Percentiles rank a stretch among this genome's conserved stretches.
Conservation (phyloP, 331 rosid species). For the Rosa hybrid region DNA sequence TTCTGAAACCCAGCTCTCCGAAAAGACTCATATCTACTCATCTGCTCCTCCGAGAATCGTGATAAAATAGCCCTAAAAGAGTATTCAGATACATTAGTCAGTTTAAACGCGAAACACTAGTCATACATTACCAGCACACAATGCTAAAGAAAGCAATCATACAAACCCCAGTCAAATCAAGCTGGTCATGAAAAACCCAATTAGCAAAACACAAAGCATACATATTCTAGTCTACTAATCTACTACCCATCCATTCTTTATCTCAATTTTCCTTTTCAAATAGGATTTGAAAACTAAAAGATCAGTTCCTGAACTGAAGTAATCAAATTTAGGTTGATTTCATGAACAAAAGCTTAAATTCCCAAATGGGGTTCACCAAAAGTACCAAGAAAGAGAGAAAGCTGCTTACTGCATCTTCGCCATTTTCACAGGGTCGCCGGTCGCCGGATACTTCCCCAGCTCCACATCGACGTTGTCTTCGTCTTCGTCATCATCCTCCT, state of each 20-base stretch:
- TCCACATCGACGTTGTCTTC: conserved; percentile 53
- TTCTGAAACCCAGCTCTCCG: conserved; percentile 95
- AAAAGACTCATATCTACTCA: conserved; percentile 93
- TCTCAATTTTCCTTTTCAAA: not conserved
- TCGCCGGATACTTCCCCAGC: conserved; percentile 41
- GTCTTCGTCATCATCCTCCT: conserved; percentile 51
- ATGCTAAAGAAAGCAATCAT: not conserved
- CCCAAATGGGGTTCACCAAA: not conserved
- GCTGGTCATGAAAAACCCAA: not conserved
- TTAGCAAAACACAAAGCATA: not conserved
- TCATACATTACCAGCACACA: not conserved
- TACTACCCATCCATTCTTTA: not conserved
- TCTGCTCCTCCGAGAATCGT: conserved; percentile 84
- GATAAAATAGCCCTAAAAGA: conserved; percentile 70
- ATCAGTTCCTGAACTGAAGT: not conserved
- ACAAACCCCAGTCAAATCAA: not conserved
- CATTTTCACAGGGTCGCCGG: conserved; percentile 48
- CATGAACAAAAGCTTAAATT: not conserved
- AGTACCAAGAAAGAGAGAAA: not conserved
- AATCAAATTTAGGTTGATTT: not conserved
- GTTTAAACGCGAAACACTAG: conserved; percentile 6
- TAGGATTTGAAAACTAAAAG: not conserved
- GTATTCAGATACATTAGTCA: not conserved
- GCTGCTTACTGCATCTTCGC: conserved; percentile 49
- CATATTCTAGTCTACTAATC: not conserved